Base-by-base conservation (phyloP, 2,329 filamentous ascomycete species). In the Alternaria viburni region DNA sequence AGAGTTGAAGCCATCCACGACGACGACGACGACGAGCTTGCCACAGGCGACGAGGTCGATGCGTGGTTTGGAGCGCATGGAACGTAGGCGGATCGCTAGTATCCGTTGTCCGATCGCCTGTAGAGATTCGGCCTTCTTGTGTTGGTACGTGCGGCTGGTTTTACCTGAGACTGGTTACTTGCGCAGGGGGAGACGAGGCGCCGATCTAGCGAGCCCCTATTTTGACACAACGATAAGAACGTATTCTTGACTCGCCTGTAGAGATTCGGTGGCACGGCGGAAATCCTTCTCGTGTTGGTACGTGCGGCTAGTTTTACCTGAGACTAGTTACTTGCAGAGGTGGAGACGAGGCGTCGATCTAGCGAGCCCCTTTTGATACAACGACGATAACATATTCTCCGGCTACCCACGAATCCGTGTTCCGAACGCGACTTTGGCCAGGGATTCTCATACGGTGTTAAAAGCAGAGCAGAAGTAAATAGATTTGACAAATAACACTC, bases 1-100 rank as follows among this genome's bases (percentile, higher is more conserved):
- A 41, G 36, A 41, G 36, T 17, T 41, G 30, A 32, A 21, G 11
- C 3, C 6, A 15, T 19, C 15, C 84, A 85, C 9, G 84, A 81
- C 79, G 19, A 61, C 28, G 19, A 61, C 28, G 41, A 63, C 54
- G 41, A 65, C 63, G n/a, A 44, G 5, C 17, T 10, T n/a, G 6
- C 17, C 5, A 21, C 21, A n/a, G 19, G 30, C n/a, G 60, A 62
- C 26, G 60, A 54, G 56, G 56, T 62, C 7, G 17, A 52, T n/a
- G 32, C 25, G 0, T 62, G 60, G 56, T 51, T 45, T 26, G 15
- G 26, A 43, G 30, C 30, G 30, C 30, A 36, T 36, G 13, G 32
- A 36, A n/a, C 15, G 32, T 28, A 7, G 25, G 52, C 52, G 25
- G 36, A 44, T 44, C 36, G 17, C 23, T 43, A 43, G 51, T 43